Base-by-base conservation (phyloP, 495 filamentous ascomycete species). In the Xylaria palmicola region DNA sequence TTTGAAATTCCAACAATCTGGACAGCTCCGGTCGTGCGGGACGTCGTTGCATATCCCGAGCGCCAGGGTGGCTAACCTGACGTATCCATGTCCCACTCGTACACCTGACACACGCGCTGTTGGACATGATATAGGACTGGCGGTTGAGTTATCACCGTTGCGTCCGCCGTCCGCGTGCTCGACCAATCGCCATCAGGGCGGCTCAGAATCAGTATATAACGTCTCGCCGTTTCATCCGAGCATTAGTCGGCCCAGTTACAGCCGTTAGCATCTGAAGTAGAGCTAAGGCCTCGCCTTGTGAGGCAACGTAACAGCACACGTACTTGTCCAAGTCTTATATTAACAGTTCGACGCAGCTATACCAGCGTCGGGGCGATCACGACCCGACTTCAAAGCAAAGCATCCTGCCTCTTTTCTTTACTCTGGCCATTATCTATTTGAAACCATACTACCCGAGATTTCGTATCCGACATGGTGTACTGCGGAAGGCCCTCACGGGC, bases 401-500 rank as follows among this genome's bases (percentile, higher is more conserved):
- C n/a, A n/a, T n/a, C n/a, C n/a, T n/a, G n/a, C n/a, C n/a, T n/a
- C n/a, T n/a, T n/a, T n/a, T n/a, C n/a, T n/a, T n/a, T n/a, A n/a
- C n/a, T n/a, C n/a, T n/a, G n/a, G n/a, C n/a, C n/a, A n/a, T n/a
- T n/a, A n/a, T n/a, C n/a, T n/a, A n/a, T n/a, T n/a, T n/a, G n/a
- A n/a, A n/a, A n/a, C n/a, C n/a, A n/a, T n/a, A n/a, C n/a, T n/a
- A n/a, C n/a, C n/a, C n/a, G n/a, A n/a, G n/a, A n/a, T n/a, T n/a
- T 8, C 7, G 17, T 50, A 24, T 39, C 50, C 44, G 64, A 65
- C 29, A 91, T 91, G 88, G 88, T 91, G 1, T 91, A 90, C 68
- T 85, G 85, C 65, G 88, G 88, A 27, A 88, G 88, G 70, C 88
- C 88, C 52, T 89, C 86, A 59, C 81, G 83, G 77, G 88, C 86